Conservation (phyloP, 2,329 filamentous ascomycete species). For the Penicillium olsonii region DNA sequence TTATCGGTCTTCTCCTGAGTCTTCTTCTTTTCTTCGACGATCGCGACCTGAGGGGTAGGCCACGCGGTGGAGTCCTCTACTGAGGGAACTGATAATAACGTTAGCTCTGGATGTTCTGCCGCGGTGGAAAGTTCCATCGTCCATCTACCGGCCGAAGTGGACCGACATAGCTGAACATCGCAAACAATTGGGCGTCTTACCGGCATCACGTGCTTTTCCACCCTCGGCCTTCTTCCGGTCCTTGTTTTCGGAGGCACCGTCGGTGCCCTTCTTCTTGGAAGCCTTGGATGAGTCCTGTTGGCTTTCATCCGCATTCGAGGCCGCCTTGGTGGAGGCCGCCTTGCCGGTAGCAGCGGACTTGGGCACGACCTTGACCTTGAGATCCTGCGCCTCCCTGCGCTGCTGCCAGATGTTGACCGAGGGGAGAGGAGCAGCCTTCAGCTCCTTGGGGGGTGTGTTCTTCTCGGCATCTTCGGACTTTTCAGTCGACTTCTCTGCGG, state of each 20-base stretch:
- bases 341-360: conserved; percentile 28
- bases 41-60: conserved; percentile 84
- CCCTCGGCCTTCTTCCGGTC: conserved; percentile 40
- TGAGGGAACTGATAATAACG: conserved; percentile 54
- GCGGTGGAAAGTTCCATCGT: not conserved
- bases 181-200: conserved; percentile 17
- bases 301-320: conserved; percentile 33
- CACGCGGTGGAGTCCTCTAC: conserved; percentile 78
- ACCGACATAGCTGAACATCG: conserved; percentile 13
- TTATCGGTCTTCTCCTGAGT: conserved; percentile 66
- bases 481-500: conserved; percentile 57
- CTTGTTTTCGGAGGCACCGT: conserved; percentile 33
- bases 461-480: conserved; percentile 52
- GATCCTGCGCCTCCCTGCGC: conserved; percentile 67
- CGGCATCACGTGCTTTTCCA: conserved; percentile 45
- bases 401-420: conserved; percentile 86
- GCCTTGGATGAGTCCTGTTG: conserved; percentile 46
- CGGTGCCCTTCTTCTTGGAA: conserved; percentile 44
- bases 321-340: conserved; percentile 26
- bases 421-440: conserved; percentile 80
- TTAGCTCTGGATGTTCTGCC: not conserved
- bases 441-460: conserved; percentile 59
- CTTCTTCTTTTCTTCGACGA: conserved; percentile 76
- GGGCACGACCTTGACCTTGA: conserved; percentile 47
- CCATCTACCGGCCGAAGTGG: conserved; percentile 5